Evolutionary conservation across 1,284 basidiomycete genomes (phyloP).

Genomic region (Microbotryomycetes sp.): DNA sequence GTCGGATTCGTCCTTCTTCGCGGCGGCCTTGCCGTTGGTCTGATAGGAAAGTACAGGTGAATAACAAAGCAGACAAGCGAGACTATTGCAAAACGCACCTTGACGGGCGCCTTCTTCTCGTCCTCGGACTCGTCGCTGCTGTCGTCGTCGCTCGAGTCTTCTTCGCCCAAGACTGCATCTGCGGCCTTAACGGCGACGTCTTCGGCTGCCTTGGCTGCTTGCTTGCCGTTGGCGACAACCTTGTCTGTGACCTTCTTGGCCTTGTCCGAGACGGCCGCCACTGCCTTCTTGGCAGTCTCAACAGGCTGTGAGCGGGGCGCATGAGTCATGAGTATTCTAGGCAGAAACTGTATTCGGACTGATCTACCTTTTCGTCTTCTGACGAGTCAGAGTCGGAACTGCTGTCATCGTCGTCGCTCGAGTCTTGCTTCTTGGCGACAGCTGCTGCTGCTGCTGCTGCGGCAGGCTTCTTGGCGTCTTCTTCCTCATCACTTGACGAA

Average conservation of each 20-base stretch:
- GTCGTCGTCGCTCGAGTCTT: slow-evolving; percentile 30
- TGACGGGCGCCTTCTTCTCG: slow-evolving; percentile 12
- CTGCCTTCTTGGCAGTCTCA: slow-evolving; percentile 23
- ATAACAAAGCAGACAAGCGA: not conserved
- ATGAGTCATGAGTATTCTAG: not conserved
- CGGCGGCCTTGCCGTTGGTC: slow-evolving; percentile 7
- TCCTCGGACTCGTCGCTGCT: slow-evolving; percentile 19
- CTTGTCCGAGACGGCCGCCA: slow-evolving; percentile 5
- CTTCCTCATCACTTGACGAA: slow-evolving; percentile 33
- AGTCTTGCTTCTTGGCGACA: slow-evolving; percentile 29
- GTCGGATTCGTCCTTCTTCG: slow-evolving; percentile 21
- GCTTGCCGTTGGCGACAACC: slow-evolving; percentile 9
- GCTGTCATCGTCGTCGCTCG: not conserved
- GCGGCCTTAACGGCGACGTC: slow-evolving; percentile 4
- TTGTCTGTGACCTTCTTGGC: slow-evolving; percentile 4
- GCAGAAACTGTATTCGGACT: not conserved
- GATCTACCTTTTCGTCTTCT: slow-evolving; percentile 1
- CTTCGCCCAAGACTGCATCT: not conserved
- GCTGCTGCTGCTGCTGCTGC: slow-evolving; percentile 17
- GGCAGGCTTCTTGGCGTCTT: slow-evolving; percentile 19
- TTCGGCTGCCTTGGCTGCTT: slow-evolving; percentile 22
- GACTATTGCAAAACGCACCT: not conserved
- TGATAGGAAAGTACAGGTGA: not conserved
- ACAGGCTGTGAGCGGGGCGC: slow-evolving; percentile 12
- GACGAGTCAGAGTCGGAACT: slow-evolving; percentile 12